A percentile compares a stretch with the other conserved stretches of the same genome.
These are phyloP conservation scores for Hymenoscyphus occultus DNA, from an alignment of 2,329 filamentous ascomycete species.

Conservation along the genomic window DNA sequence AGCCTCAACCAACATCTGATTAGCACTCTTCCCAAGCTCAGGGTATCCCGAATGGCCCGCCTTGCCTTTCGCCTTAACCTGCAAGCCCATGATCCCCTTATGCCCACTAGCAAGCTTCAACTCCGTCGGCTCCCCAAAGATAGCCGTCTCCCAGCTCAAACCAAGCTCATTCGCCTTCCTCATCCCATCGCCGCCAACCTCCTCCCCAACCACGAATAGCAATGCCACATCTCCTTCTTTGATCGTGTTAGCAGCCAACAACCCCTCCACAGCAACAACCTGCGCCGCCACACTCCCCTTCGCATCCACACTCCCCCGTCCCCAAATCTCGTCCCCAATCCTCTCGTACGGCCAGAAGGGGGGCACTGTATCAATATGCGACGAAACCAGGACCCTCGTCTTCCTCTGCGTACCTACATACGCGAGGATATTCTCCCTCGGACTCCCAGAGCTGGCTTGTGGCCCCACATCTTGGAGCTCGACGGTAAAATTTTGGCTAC, in stretches of 20 bases:
- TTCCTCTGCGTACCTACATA: slow-evolving; percentile 49
- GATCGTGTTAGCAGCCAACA: slow-evolving; percentile 45
- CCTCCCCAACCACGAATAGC: slow-evolving; percentile 77
- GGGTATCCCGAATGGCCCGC: slow-evolving; percentile 91
- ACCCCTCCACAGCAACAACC: slow-evolving; percentile 61
- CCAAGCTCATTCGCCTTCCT: slow-evolving; percentile 48
- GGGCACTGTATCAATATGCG: slow-evolving; percentile 63
- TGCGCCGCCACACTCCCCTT: slow-evolving; percentile 71
- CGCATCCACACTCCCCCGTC: slow-evolving; percentile 72
- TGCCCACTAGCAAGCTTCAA: slow-evolving; percentile 84
- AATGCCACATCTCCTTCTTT: slow-evolving; percentile 53
- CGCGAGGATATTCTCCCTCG: slow-evolving; percentile 58
- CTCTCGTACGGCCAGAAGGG: slow-evolving; percentile 46
- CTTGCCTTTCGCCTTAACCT: slow-evolving; percentile 66
- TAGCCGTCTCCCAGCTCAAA: slow-evolving; percentile 61
- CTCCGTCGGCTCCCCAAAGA: slow-evolving; percentile 94
- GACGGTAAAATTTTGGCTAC: slow-evolving; percentile 57
- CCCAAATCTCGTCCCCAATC: slow-evolving; percentile 53
- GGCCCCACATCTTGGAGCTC: slow-evolving; percentile 51
- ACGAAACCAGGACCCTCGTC: slow-evolving; percentile 52
- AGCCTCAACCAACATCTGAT: slow-evolving; percentile 74
- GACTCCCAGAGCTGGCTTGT: slow-evolving; percentile 4
- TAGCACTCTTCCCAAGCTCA: slow-evolving; percentile 82
- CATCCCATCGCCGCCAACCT: slow-evolving; percentile 81
- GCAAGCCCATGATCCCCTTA: slow-evolving; percentile 76